phyloP scores from a whole-genome alignment of 257 asterid species.

The Nicotiana tomentosiformis region DNA sequence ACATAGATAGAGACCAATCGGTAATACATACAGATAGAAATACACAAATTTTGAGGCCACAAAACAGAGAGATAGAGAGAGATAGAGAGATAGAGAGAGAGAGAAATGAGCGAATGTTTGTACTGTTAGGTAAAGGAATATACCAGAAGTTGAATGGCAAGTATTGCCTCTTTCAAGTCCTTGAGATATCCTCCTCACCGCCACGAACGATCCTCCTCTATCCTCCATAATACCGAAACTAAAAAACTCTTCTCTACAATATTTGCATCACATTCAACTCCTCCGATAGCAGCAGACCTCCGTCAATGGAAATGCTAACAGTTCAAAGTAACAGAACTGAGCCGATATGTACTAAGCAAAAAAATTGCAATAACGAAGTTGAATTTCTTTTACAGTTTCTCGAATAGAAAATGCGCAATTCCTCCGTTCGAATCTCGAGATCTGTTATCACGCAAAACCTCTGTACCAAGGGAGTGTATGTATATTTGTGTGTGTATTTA shows the following conservation, averaged over 20 bases:
- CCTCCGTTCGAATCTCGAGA: neutral
- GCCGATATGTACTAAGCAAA: neutral
- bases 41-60: neutral
- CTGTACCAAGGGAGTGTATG: neutral
- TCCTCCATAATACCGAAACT: slow-evolving; percentile 52
- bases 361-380: neutral
- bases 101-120: neutral
- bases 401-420: neutral
- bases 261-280: neutral
- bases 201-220: slow-evolving; percentile 92
- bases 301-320: neutral
- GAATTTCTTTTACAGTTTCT: neutral
- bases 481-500: neutral
- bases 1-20: slow-evolving; percentile 13
- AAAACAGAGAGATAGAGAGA: neutral
- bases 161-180: slow-evolving; percentile 79
- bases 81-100: neutral
- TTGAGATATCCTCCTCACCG: slow-evolving; percentile 88
- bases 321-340: neutral
- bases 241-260: neutral
- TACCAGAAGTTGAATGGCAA: slow-evolving; percentile 88
- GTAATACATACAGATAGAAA: neutral
- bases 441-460: slow-evolving; percentile 4
- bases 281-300: neutral
- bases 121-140: neutral